Evolutionary conservation across 345 rosid genomes (phyloP).

Genomic region (Syzygium oleosum): DNA sequence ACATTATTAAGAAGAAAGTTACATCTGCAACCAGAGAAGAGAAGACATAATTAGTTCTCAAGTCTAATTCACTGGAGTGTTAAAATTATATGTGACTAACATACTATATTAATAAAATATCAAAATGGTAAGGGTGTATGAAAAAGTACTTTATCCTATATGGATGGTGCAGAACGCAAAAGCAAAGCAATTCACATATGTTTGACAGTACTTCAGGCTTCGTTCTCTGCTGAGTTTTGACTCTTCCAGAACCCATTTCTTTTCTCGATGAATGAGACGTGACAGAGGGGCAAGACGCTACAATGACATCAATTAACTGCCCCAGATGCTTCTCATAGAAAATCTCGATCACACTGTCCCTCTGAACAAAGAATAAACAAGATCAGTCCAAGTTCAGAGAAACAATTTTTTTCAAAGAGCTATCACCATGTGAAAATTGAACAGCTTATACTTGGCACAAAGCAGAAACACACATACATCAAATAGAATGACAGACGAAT

Average conservation of each 20-base stretch:
- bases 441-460: background rate
- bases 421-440: background rate
- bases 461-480: background rate
- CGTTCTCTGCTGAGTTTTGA: constrained; percentile 28
- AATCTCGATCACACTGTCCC: constrained; percentile 71
- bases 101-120: background rate
- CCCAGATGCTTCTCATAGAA: constrained; percentile 93
- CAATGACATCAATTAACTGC: constrained; percentile 80
- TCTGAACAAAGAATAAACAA: constrained; percentile 32
- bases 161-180: constrained; percentile 91
- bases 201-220: constrained; percentile 87
- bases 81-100: background rate
- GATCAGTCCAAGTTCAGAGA: background rate
- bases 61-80: background rate
- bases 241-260: constrained; percentile 35
- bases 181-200: constrained; percentile 93
- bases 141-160: constrained; percentile 74
- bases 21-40: constrained; percentile 49
- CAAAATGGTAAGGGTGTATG: background rate
- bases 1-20: constrained; percentile 78
- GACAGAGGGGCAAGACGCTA: constrained; percentile 59
- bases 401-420: background rate
- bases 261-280: constrained; percentile 26
- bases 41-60: constrained; percentile 2
- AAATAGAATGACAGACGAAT: background rate